Evolutionary conservation across 2,329 filamentous ascomycete genomes (phyloP).

Genomic region (Massarina eburnea): DNA sequence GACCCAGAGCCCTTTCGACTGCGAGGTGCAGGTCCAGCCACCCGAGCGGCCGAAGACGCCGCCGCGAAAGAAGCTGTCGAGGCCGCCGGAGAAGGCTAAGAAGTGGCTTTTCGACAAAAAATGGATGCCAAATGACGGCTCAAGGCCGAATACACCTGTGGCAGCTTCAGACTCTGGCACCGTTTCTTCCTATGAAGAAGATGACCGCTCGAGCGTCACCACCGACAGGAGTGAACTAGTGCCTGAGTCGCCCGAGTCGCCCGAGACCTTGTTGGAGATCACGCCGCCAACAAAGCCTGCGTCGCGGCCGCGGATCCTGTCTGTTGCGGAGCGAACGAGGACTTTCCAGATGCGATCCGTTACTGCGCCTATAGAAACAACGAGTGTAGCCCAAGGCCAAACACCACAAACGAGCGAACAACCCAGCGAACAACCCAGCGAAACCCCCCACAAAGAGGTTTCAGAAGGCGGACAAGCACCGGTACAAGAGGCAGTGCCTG

Average conservation of each 20-base stretch:
- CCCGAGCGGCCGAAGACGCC: slow-evolving; percentile 69
- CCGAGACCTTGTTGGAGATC: slow-evolving; percentile 18
- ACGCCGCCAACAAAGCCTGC: slow-evolving; percentile 14
- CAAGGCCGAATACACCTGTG: slow-evolving; percentile 31
- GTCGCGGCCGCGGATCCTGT: slow-evolving; percentile 18
- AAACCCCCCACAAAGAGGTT: no score
- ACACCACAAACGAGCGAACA: slow-evolving; percentile 18
- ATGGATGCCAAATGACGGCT: slow-evolving; percentile 50
- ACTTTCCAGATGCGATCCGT: slow-evolving; percentile 33
- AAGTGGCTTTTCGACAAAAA: slow-evolving; percentile 51
- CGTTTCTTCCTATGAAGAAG: slow-evolving; percentile 36
- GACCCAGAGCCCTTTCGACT: slow-evolving; percentile 81
- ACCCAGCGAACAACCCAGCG: slow-evolving; percentile 19
- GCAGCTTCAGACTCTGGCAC: slow-evolving; percentile 34
- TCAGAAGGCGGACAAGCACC: slow-evolving; percentile 1
- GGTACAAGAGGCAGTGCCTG: slow-evolving; percentile 7
- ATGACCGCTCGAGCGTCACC: slow-evolving; percentile 37
- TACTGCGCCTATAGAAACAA: slow-evolving; percentile 25
- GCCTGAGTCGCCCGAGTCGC: slow-evolving; percentile 19
- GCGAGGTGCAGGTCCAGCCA: slow-evolving; percentile 72
- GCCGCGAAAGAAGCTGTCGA: slow-evolving; percentile 66
- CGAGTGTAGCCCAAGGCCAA: slow-evolving; percentile 9
- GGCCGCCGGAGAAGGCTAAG: slow-evolving; percentile 53
- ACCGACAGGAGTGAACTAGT: slow-evolving; percentile 32
- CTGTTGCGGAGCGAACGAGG: slow-evolving; percentile 34